A percentile compares a stretch with the other conserved stretches of the same genome.
Conservation (phyloP, 805 yeast species). For the Lipomyces lipofer region DNA sequence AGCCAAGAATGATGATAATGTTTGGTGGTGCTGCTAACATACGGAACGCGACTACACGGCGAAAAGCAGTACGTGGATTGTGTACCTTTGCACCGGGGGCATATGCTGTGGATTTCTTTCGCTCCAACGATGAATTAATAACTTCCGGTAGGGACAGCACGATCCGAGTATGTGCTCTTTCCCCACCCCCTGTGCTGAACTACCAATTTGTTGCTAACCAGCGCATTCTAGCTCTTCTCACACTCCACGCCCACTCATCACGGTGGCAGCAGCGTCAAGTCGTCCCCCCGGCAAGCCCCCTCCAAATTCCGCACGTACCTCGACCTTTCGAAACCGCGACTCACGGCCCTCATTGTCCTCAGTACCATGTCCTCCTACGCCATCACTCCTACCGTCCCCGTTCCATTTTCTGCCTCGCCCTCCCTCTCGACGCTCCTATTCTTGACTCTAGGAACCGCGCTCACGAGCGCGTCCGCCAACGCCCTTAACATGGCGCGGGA, state of each 20-base stretch:
- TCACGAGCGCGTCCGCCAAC: constrained; percentile 91
- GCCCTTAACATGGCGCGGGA: constrained; percentile 97
- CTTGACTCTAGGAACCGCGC: constrained; percentile 79
- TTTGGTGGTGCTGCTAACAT: too few relatives aligned
- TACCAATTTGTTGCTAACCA: not conserved
- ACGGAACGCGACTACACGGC: too few relatives aligned
- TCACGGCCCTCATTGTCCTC: constrained; percentile 82
- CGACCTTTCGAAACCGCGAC: constrained; percentile 85
- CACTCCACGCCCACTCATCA: constrained; percentile 14
- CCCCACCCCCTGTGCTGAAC: too few relatives aligned
- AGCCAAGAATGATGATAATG: too few relatives aligned
- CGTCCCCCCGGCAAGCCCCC: constrained; percentile 8
- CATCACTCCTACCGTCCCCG: constrained; percentile 58
- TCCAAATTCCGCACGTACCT: constrained; percentile 46
- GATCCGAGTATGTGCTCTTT: not conserved
- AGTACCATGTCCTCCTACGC: constrained; percentile 95
- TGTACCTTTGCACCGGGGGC: too few relatives aligned
- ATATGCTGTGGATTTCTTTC: too few relatives aligned
- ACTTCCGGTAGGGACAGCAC: too few relatives aligned
- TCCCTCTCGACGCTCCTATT: constrained; percentile 65
- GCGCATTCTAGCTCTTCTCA: constrained; percentile 5
- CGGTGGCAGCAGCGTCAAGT: constrained; percentile 1
- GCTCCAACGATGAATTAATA: too few relatives aligned
- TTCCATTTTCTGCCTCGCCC: constrained; percentile 1
- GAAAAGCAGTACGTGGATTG: too few relatives aligned